Conservation (phyloP, 768 basidiomycete species). For the Pulveroboletus sp. region DNA sequence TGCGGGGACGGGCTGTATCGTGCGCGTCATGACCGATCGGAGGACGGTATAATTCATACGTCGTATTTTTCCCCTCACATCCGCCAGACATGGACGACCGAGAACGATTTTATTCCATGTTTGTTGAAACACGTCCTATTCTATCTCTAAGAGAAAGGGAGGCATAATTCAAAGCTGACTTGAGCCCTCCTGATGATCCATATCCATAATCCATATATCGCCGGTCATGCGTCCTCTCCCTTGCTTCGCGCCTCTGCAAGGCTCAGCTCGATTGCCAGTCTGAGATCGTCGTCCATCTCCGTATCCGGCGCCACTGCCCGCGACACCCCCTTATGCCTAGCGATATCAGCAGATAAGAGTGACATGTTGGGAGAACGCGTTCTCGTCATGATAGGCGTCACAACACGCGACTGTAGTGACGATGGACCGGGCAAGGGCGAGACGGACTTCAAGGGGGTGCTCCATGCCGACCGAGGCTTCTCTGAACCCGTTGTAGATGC, state of each 20-base stretch:
- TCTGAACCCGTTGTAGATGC: constrained; percentile 10
- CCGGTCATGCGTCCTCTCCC: constrained; percentile 7
- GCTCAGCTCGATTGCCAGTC: constrained; percentile 63
- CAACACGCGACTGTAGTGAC: constrained; percentile 15
- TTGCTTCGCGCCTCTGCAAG: constrained; percentile 45
- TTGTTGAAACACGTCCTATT: not conserved
- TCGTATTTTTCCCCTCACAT: not conserved
- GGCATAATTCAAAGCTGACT: not conserved
- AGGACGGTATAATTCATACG: constrained; percentile 40
- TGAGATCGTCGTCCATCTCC: constrained; percentile 60
- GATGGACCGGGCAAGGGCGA: constrained; percentile 11
- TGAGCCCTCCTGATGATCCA: not conserved
- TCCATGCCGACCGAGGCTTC: constrained; percentile 35
- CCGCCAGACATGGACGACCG: not conserved
- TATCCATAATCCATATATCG: not conserved
- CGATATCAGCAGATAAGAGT: constrained; percentile 13
- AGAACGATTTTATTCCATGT: constrained; percentile 2
- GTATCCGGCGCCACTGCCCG: not conserved
- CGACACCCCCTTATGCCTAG: not conserved
- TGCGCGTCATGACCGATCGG: constrained; percentile 75
- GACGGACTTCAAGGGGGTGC: constrained; percentile 30
- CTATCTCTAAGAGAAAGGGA: not conserved
- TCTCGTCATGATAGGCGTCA: constrained; percentile 7
- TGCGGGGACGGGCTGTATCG: constrained; percentile 93
- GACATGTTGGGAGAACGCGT: constrained; percentile 9